Evolutionary conservation across 345 rosid genomes (phyloP).

Genomic region (Clarkia xantiana): DNA sequence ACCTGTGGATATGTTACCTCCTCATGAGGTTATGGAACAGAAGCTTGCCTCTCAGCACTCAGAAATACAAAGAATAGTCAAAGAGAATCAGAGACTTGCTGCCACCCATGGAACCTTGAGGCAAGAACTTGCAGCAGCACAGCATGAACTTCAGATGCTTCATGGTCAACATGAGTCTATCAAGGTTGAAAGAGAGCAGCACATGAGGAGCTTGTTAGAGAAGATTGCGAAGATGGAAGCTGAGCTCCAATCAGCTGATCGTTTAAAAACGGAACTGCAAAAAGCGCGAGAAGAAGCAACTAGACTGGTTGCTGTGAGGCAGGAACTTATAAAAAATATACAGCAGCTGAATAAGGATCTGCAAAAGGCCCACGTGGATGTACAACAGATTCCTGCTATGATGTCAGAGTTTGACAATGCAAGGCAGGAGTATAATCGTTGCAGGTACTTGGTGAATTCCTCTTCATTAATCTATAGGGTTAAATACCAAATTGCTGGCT

Average conservation of each 20-base stretch:
- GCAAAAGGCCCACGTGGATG: conserved; percentile 59
- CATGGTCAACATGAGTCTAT: conserved; percentile 55
- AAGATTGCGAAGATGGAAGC: conserved; percentile 68
- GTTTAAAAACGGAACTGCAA: conserved; percentile 56
- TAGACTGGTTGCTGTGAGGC: conserved; percentile 50
- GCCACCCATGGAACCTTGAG: conserved; percentile 62
- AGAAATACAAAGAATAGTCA: conserved; percentile 81
- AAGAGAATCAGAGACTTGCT: conserved; percentile 83
- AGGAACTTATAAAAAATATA: conserved; percentile 63
- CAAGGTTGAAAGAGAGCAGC: conserved; percentile 72
- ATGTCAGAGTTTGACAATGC: conserved; percentile 69
- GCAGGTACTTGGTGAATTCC: conserved; percentile 40
- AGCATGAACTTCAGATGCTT: conserved; percentile 79
- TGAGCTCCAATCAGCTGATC: conserved; percentile 57
- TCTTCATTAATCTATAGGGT: neutral
- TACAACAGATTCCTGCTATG: conserved; percentile 63
- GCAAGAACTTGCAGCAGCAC: conserved; percentile 78
- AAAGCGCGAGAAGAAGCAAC: conserved; percentile 65
- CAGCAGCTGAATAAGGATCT: conserved; percentile 68
- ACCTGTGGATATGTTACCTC: conserved; percentile 61
- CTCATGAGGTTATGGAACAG: conserved; percentile 77
- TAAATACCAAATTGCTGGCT: too few relatives aligned
- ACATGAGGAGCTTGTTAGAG: conserved; percentile 48
- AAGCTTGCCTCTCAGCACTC: conserved; percentile 66
- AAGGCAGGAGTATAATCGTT: conserved; percentile 82